Base-by-base conservation (phyloP, 2,329 filamentous ascomycete species). In the Pezicula neosporulosa region DNA sequence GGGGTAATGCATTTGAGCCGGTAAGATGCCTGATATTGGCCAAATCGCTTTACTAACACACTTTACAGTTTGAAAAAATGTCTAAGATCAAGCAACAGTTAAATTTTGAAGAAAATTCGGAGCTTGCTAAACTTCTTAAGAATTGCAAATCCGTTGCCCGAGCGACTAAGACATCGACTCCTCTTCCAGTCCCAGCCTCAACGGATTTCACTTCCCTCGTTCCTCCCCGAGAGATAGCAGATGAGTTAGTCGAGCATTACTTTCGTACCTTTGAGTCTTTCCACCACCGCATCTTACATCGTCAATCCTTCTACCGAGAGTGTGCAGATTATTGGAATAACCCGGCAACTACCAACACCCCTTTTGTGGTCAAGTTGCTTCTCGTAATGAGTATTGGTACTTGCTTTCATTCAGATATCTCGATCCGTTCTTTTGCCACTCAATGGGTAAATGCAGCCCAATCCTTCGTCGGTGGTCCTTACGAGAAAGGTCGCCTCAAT, bases 401-500 rank as follows among this genome's bases (percentile, higher is more conserved):
- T n/a, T 44, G 42, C n/a, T 44, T 44, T 12, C 27, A 28, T 15
- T n/a, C 21, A 15, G 21, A 44, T 16, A 27, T 24, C 10, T 28
- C 42, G 1, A 59, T 79, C 50, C 72, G 76, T 24, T 60, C 65
- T 5, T 61, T 64, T 6, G 75, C 77, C 0, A 63, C 69, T 15
- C 72, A 48, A 35, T 54, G 41, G 49, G 36, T 49, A 9, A 33
- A 35, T 30, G 46, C 41, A 12, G 52, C 74, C 1, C 75, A 79
- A 54, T 60, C 72, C 9, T 82, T 77, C 75, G 68, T 81, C 1
- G 66, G 73, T 39, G 59, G 69, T 0, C 66, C 72, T 13, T 49
- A 42, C 0, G 72, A 75, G 45, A 83, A 82, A 63, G 64, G 69
- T 4, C 71, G 74, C 21, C 67, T 82, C 54, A 77, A 72, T 36